Base-by-base conservation (phyloP, 2,329 filamentous ascomycete species). In the Pestalotiopsis sp. region DNA sequence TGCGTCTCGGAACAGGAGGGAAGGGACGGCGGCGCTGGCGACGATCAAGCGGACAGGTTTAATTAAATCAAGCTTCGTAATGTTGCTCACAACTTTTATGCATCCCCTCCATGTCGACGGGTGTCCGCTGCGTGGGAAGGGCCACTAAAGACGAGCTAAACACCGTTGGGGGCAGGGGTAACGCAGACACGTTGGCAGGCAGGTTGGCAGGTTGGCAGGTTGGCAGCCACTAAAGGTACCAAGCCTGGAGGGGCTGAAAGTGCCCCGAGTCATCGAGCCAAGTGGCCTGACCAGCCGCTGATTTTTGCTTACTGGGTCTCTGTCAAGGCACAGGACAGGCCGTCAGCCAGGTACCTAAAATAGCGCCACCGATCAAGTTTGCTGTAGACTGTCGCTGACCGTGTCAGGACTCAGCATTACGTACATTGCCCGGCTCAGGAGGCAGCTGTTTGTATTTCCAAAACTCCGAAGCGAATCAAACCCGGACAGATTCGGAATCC, bases 51-150 rank as follows among this genome's bases (percentile, higher is more conserved):
- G 23, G 25, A 27, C 12, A 13, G 57, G 59, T 39, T 36, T 36
- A 39, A 61, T 61, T 59, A 59, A 17, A 38, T 39, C 27, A 20
- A 39, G 59, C 59, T 61, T 39, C 59, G 59, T 39, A 36, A 61
- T 61, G 27, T 39, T 61, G 36, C 31, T 61, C 59, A 61, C 59
- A 41, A 61, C 25, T 36, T 61, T 61, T 31, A 61, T 61, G 58
- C 58, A 61, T 36, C 31, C 17, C 17, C 27, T n/a, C 23, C 45
- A 49, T 38, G 7, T 23, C 20, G n/a, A 61, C 38, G 67, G 49
- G 38, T 59, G 65, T 68, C 63, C 23, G 60, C 41, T 56, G 66
- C 60, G 66, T 63, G 62, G 62, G 6, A 31, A 31, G 31, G 7
- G 31, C 31, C 31, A 31, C 31, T 9, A 31, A 31, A 31, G 31